Percentiles rank a stretch among this genome's conserved stretches.
Evolutionary conservation across 2,329 filamentous ascomycete species (phyloP).

Genomic region (Fusarium fracticaudum): DNA sequence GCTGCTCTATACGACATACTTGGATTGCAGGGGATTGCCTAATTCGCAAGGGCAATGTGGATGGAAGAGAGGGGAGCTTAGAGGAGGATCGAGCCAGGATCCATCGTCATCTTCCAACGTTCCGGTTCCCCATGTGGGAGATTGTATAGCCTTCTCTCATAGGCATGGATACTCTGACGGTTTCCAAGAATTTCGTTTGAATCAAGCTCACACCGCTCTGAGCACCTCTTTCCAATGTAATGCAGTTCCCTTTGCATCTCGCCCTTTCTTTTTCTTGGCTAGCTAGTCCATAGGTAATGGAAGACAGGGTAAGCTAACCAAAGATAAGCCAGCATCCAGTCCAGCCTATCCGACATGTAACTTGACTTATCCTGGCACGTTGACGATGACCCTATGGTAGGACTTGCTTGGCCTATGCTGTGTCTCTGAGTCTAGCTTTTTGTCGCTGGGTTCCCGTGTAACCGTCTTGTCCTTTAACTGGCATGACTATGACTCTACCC

Average conservation of each 20-base stretch:
- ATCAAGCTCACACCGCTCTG: constrained; percentile 16
- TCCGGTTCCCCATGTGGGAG: constrained; percentile 5
- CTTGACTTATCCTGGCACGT: constrained; percentile 14
- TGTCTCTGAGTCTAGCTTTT: constrained; percentile 10
- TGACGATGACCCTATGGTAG: constrained; percentile 18
- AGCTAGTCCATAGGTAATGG: constrained; percentile 7
- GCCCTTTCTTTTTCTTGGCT: constrained; percentile 21
- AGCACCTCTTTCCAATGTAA: constrained; percentile 9
- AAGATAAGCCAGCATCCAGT: constrained; percentile 14
- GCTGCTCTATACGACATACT: neutral
- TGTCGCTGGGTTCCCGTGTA: constrained; percentile 14
- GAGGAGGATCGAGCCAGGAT: constrained; percentile 14
- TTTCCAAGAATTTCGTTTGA: constrained; percentile 3
- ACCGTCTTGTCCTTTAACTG: constrained; percentile 25
- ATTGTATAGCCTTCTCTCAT: neutral
- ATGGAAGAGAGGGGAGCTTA: neutral
- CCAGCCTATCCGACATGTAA: constrained; percentile 8
- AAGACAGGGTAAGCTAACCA: constrained; percentile 23
- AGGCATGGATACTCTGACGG: neutral
- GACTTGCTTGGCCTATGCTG: constrained; percentile 22
- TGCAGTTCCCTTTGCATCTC: constrained; percentile 2
- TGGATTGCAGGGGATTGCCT: neutral
- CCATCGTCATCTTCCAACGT: constrained; percentile 26
- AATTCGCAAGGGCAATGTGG: constrained; percentile 18
- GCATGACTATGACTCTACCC: constrained; percentile 23